Conservation (phyloP, 345 rosid genomes). For the Pistacia vera region DNA sequence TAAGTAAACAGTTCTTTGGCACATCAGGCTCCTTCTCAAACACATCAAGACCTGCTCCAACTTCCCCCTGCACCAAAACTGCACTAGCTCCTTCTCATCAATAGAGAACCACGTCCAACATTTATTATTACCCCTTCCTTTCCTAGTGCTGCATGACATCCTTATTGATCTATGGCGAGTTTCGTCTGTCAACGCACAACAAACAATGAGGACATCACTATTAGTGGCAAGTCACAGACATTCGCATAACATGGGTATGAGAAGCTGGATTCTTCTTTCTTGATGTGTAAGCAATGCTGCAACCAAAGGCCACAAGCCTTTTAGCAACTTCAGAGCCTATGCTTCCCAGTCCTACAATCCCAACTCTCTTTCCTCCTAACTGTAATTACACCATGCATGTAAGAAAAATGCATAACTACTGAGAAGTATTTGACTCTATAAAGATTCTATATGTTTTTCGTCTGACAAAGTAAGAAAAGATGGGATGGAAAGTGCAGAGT, state of each 20-base stretch:
- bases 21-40: slow-evolving; percentile 73
- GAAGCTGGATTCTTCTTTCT: slow-evolving; percentile 31
- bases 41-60: slow-evolving; percentile 85
- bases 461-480: background rate
- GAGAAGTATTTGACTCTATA: background rate
- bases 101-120: slow-evolving; percentile 58
- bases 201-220: slow-evolving; percentile 46
- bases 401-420: background rate
- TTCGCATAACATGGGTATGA: slow-evolving; percentile 33
- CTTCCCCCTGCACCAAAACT: slow-evolving; percentile 52
- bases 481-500: background rate
- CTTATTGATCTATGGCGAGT: slow-evolving; percentile 47
- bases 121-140: slow-evolving; percentile 52
- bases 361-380: slow-evolving; percentile 53
- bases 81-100: slow-evolving; percentile 67
- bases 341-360: slow-evolving; percentile 56
- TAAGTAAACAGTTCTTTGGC: slow-evolving; percentile 46
- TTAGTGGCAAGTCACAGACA: slow-evolving; percentile 38
- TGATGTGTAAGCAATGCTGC: slow-evolving; percentile 44
- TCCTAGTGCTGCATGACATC: slow-evolving; percentile 50
- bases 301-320: slow-evolving; percentile 47
- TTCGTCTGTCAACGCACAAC: slow-evolving; percentile 47
- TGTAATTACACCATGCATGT: slow-evolving; percentile 13
- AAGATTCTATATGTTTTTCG: no score
- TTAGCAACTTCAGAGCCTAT: slow-evolving; percentile 45